A percentile compares a stretch with the other conserved stretches of the same genome.
phyloP scores from a whole-genome alignment of 768 basidiomycete species.

The Leucosporidium creatinivorum region DNA sequence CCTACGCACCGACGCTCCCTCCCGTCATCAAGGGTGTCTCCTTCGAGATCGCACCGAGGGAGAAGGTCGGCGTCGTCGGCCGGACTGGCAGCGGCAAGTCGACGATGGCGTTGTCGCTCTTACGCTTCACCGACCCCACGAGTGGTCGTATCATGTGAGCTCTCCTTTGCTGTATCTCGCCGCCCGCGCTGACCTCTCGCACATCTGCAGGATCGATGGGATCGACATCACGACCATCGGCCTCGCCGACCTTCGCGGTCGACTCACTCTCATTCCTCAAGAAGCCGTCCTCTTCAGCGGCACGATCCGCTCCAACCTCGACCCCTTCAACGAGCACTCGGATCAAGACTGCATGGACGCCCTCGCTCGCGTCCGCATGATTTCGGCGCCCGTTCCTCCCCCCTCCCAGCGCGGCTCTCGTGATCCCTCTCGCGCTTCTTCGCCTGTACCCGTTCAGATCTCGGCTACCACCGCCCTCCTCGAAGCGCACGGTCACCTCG shows the following conservation, averaged over 20 bases:
- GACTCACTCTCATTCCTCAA: conserved; percentile 52
- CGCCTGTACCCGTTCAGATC: background rate
- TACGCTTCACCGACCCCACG: conserved; percentile 58
- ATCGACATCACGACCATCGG: conserved; percentile 63
- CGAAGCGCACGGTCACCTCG: conserved; percentile 2
- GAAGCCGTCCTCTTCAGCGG: conserved; percentile 51
- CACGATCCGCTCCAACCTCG: conserved; percentile 64
- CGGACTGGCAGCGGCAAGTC: conserved; percentile 54
- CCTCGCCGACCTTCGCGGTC: conserved; percentile 62
- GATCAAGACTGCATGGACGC: conserved; percentile 60
- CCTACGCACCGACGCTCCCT: conserved; percentile 58
- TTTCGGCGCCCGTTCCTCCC: background rate
- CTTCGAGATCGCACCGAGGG: conserved; percentile 55
- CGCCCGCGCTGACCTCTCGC: conserved; percentile 14
- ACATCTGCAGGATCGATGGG: conserved; percentile 64
- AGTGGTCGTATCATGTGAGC: conserved; percentile 56
- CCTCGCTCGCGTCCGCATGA: conserved; percentile 47
- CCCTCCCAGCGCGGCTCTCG: background rate
- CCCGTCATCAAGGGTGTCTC: conserved; percentile 55
- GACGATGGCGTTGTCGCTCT: conserved; percentile 48
- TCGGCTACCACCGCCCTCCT: conserved; percentile 7
- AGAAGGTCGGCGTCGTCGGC: conserved; percentile 61
- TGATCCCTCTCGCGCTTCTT: conserved; percentile 1
- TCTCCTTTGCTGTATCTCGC: background rate
- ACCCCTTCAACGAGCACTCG: conserved; percentile 57